Evolutionary conservation across 352 stramenopile species (phyloP).

Genomic region (Thraustochytrium striatum): DNA sequence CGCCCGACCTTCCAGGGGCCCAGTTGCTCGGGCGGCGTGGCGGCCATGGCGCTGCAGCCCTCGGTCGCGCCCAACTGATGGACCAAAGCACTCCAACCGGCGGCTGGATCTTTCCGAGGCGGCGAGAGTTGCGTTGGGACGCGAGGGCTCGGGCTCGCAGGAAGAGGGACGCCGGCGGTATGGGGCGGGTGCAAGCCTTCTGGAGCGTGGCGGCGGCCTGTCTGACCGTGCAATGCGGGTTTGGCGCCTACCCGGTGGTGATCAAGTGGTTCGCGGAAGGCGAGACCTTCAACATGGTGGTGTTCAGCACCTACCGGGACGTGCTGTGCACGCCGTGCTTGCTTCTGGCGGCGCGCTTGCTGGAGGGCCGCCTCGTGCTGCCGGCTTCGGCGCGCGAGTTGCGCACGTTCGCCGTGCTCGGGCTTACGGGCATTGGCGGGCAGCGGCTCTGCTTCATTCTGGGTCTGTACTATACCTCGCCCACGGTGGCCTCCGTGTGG

Average conservation of each 20-base stretch:
- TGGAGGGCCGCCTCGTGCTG: background rate
- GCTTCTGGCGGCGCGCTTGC: background rate
- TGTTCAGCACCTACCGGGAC: background rate
- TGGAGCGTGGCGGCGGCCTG: background rate
- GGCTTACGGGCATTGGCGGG: background rate
- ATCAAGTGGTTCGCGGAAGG: background rate
- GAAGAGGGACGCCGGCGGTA: too few species aligned
- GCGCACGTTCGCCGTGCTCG: background rate
- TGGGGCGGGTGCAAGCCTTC: too few species aligned
- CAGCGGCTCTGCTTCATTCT: background rate
- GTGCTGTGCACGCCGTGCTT: background rate
- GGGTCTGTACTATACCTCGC: background rate
- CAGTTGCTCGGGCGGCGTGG: background rate
- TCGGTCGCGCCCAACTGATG: too few species aligned
- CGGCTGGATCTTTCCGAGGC: too few species aligned
- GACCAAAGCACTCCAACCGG: too few species aligned
- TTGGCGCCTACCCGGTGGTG: background rate
- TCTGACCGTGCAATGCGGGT: background rate
- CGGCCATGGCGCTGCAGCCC: too few species aligned
- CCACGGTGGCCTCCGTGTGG: background rate
- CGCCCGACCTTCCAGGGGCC: slow-evolving; percentile 4
- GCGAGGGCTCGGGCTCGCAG: too few species aligned
- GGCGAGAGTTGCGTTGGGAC: too few species aligned
- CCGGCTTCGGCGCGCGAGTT: background rate
- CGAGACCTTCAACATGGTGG: background rate